Evolutionary conservation across 2,329 filamentous ascomycete species (phyloP).

Genomic region (Tolypocladium inflatum): DNA sequence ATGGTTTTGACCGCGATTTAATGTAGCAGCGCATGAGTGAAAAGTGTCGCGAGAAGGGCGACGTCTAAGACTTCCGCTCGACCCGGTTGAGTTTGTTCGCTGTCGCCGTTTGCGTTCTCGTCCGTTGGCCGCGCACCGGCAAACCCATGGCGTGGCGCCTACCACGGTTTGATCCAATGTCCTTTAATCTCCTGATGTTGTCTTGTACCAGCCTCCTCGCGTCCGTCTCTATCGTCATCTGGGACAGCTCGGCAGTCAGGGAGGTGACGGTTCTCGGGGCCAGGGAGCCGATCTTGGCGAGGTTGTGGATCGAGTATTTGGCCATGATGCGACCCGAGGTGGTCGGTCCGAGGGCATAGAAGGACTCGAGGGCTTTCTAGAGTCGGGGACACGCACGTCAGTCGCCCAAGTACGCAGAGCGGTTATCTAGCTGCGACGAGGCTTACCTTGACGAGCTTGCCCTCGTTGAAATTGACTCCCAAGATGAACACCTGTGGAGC

Average conservation of each 20-base stretch:
- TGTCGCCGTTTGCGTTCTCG: conserved; percentile 61
- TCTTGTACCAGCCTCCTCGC: conserved; percentile 67
- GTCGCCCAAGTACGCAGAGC: neutral
- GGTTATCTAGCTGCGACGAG: neutral
- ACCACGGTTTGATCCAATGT: conserved; percentile 85
- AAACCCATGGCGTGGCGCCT: conserved; percentile 86
- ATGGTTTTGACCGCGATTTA: neutral
- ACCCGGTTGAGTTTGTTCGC: conserved; percentile 53
- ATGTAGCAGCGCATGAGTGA: neutral
- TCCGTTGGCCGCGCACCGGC: conserved; percentile 84
- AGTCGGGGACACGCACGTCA: neutral
- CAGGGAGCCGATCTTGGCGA: conserved; percentile 67
- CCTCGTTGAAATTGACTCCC: conserved; percentile 77
- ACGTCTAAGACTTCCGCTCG: conserved; percentile 24
- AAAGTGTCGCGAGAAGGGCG: neutral
- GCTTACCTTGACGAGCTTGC: conserved; percentile 70
- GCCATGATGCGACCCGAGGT: conserved; percentile 70
- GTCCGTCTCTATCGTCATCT: conserved; percentile 92
- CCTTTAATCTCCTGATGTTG: conserved; percentile 76
- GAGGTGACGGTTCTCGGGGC: conserved; percentile 68
- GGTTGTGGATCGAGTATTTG: conserved; percentile 79
- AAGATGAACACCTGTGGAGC: conserved; percentile 65
- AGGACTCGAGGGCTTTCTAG: conserved; percentile 66
- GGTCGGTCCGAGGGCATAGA: conserved; percentile 75
- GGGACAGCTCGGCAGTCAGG: conserved; percentile 74